Conservation (phyloP, 192 early-diverging fungal species). For the Coemansia sp. region DNA sequence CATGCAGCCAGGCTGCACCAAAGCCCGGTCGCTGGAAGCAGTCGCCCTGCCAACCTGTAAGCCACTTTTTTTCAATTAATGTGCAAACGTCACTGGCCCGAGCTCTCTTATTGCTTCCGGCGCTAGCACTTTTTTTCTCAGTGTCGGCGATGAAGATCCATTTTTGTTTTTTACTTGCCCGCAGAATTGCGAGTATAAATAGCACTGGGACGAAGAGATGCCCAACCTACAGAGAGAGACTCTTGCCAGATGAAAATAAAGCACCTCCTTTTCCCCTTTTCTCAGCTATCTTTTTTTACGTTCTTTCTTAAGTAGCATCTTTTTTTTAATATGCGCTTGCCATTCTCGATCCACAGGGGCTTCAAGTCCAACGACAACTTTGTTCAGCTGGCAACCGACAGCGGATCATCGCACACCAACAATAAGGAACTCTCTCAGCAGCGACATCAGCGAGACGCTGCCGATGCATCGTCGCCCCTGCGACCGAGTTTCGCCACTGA, state of each 20-base stretch:
- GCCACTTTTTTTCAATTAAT: not conserved
- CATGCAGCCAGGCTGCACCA: slow-evolving; percentile 11
- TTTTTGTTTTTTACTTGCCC: not conserved
- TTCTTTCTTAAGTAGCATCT: too few species aligned
- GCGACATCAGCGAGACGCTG: not conserved
- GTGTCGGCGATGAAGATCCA: not conserved
- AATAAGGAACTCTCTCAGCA: not conserved
- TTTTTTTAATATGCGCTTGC: slow-evolving; percentile 54
- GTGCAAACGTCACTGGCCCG: not conserved
- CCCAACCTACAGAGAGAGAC: too few species aligned
- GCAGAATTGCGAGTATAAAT: not conserved
- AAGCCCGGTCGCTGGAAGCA: not conserved
- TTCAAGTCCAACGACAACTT: slow-evolving; percentile 47
- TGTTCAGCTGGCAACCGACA: slow-evolving; percentile 30
- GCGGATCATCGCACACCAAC: not conserved
- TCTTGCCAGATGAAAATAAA: not conserved
- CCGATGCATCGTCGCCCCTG: not conserved
- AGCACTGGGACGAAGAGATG: not conserved
- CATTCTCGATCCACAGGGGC: slow-evolving; percentile 29
- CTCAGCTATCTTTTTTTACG: not conserved
- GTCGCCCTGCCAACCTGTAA: not conserved
- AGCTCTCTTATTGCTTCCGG: too few species aligned
- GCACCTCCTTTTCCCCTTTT: not conserved
- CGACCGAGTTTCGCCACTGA: not conserved
- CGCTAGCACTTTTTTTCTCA: too few species aligned